Base-by-base conservation (phyloP, 495 filamentous ascomycete species). In the Trichoderma erinaceum region DNA sequence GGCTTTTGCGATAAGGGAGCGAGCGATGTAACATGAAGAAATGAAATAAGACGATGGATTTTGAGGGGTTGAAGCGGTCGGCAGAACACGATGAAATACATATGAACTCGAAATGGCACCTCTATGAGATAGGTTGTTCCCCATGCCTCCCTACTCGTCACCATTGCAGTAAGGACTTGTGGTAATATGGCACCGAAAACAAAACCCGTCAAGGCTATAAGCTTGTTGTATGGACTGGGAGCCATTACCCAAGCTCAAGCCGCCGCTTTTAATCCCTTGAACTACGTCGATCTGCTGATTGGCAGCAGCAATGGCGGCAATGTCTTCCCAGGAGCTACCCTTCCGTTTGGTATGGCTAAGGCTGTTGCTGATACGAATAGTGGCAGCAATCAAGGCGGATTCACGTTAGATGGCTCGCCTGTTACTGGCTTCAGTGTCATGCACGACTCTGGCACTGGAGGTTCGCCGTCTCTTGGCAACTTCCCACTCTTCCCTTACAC, bases 341-440 rank as follows among this genome's bases (percentile, higher is more conserved):
- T 92, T 64, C 90, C 90, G 0, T 93, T 89, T 74, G 81, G 89
- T 63, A 90, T 93, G 85, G 89, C 87, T 63, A 92, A 92, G 75
- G 89, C 90, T 15, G 88, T 91, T 1, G 86, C 90, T 58, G 90
- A 93, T 73, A 88, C 86, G 6, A 78, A 79, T 43, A 85, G 83
- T 41, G 84, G 85, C 66, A 80, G 78, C 68, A 90, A 89, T 56
- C 88, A 91, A 73, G 89, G 88, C 15, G 90, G 90, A 4, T 93
- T 92, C 72, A 86, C 89, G 3, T 82, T 84, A 23, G 89, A 92
- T 68, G 84, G 83, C 2, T 75, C 76, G 3, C 75, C 78, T 5
- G 84, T 92, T 64, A 86, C 83, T 2, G 90, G 90, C 0, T 92
- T 92, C 76, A 89, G 79, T 66, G 76, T 71, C 43, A 83, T 89